Conservation (phyloP, 1,139 yeast genomes). For the Magnusiomyces tetraspermus region DNA sequence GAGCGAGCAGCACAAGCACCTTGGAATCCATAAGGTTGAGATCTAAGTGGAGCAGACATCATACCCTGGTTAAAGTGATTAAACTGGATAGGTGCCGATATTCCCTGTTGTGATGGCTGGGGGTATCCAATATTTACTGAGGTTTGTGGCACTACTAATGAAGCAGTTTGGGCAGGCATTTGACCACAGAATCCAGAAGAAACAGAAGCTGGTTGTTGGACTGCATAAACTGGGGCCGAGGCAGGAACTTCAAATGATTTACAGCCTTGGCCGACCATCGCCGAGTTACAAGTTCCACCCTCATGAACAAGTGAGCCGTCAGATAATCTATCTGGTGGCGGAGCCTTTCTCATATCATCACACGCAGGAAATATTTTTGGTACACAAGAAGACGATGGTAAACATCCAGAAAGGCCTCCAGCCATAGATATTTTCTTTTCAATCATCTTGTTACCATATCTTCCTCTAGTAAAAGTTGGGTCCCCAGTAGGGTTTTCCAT, state of each 20-base stretch:
- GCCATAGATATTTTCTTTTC: background rate
- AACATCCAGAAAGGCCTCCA: background rate
- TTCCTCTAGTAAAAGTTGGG: background rate
- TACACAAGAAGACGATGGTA: background rate
- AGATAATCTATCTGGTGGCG: background rate
- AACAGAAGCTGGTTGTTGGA: background rate
- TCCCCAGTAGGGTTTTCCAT: slow-evolving; percentile 2
- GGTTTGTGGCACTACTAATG: background rate
- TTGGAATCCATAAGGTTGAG: background rate
- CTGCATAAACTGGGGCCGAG: background rate
- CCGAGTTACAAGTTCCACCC: background rate
- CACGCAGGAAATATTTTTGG: background rate
- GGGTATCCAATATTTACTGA: background rate
- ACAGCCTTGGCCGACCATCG: background rate
- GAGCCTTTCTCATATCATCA: background rate
- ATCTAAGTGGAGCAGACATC: background rate
- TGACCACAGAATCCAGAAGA: background rate
- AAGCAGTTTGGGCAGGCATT: background rate
- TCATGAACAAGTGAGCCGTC: background rate
- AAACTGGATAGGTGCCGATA: background rate
- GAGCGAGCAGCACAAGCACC: background rate
- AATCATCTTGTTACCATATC: background rate
- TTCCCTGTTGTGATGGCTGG: background rate
- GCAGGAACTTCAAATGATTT: background rate
- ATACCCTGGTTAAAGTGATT: background rate